A percentile compares a stretch with the other conserved stretches of the same genome.
These are phyloP conservation scores for Cladophialophora chaetospira DNA, from an alignment of 2,329 filamentous ascomycete species.

Conservation along the genomic window DNA sequence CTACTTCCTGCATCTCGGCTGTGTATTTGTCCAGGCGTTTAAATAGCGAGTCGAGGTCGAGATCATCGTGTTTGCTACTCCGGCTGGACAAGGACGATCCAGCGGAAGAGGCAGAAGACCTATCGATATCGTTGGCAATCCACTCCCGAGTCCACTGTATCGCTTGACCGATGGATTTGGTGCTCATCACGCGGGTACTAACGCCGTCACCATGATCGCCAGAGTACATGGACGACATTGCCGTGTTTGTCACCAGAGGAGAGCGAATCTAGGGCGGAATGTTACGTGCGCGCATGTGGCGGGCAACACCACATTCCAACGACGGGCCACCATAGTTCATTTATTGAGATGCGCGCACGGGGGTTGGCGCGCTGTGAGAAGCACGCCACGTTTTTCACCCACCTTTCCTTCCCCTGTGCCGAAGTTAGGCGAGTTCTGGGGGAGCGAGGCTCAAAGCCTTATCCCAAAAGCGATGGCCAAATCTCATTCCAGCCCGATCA, in stretches of 20 bases:
- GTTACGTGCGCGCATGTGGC: neutral
- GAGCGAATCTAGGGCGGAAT: neutral
- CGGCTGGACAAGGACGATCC: neutral
- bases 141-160: slow-evolving; percentile 4
- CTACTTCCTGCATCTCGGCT: slow-evolving; percentile 22
- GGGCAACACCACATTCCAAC: neutral
- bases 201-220: neutral
- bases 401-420: slow-evolving; percentile 2
- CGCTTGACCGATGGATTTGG: slow-evolving; percentile 2
- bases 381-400: slow-evolving; percentile 13
- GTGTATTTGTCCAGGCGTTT: slow-evolving; percentile 24
- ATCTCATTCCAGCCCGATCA: slow-evolving; percentile 15
- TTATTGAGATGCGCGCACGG: slow-evolving; percentile 7
- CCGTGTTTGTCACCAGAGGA: neutral
- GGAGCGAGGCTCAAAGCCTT: slow-evolving; percentile 5
- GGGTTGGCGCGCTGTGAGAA: slow-evolving; percentile 1
- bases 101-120: slow-evolving; percentile 1
- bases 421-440: slow-evolving; percentile 8
- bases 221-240: slow-evolving; percentile 16
- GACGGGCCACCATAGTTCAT: neutral
- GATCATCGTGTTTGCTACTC: slow-evolving; percentile 9
- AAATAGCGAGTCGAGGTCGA: slow-evolving; percentile 25
- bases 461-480: slow-evolving; percentile 9
- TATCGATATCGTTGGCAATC: neutral
- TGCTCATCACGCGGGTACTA: slow-evolving; percentile 2